Percentiles rank a stretch among this genome's conserved stretches.
Conservation (phyloP, 495 filamentous ascomycete genomes). For the Neurospora intermedia region DNA sequence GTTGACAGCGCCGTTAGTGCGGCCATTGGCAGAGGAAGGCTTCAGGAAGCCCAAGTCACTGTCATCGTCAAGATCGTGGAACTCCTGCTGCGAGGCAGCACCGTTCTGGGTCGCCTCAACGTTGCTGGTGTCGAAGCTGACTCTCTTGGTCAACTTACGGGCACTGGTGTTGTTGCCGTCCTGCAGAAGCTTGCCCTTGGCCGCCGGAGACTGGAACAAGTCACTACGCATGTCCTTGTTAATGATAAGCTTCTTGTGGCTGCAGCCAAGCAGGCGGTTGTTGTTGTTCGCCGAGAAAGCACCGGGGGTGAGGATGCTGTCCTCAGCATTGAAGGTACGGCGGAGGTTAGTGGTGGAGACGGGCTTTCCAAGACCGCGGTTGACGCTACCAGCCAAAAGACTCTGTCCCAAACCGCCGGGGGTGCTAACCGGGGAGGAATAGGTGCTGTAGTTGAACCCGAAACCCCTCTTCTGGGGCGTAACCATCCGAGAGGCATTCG, state of each 20-base stretch:
- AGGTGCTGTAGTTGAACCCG: slow-evolving; percentile 83
- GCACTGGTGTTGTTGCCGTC: slow-evolving; percentile 35
- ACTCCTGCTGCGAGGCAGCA: slow-evolving; percentile 9
- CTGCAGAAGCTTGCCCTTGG: slow-evolving; percentile 29
- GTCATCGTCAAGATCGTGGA: slow-evolving; percentile 47
- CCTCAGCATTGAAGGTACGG: slow-evolving; percentile 46
- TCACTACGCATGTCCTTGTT: slow-evolving; percentile 75
- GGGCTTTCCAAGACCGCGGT: slow-evolving; percentile 47
- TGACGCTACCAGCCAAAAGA: slow-evolving; percentile 52
- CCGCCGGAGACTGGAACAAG: slow-evolving; percentile 49
- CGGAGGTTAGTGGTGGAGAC: slow-evolving; percentile 53
- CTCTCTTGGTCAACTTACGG: slow-evolving; percentile 65
- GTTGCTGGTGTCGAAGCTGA: slow-evolving; percentile 71
- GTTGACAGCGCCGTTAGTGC: slow-evolving; percentile 23
- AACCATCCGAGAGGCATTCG: slow-evolving; percentile 60
- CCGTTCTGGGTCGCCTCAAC: slow-evolving; percentile 28
- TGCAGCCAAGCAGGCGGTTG: slow-evolving; percentile 47
- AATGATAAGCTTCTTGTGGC: slow-evolving; percentile 81
- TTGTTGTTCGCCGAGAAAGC: slow-evolving; percentile 66
- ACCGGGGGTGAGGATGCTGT: slow-evolving; percentile 78
- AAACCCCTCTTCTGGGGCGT: slow-evolving; percentile 78
- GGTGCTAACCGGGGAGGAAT: slow-evolving; percentile 69
- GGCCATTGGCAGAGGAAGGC: slow-evolving; percentile 39
- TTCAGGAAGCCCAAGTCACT: slow-evolving; percentile 52
- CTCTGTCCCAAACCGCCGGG: slow-evolving; percentile 55